A percentile compares a stretch with the other conserved stretches of the same genome.
Evolutionary conservation across 2,329 filamentous ascomycete species (phyloP).

Genomic region (Tricladium varicosporioides): DNA sequence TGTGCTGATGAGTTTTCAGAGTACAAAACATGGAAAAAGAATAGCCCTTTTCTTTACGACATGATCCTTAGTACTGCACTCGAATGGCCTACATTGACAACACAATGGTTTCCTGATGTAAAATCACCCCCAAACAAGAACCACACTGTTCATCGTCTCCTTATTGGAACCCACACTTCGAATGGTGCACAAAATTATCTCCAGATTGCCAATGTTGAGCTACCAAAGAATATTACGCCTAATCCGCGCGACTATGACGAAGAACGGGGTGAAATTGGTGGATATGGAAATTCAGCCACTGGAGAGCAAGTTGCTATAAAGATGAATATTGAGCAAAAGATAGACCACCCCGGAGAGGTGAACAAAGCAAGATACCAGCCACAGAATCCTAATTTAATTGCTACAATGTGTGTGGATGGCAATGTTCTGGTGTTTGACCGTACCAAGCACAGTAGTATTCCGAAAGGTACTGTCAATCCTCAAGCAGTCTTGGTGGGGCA

Average conservation of each 20-base stretch:
- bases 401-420: slow-evolving; percentile 85
- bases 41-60: slow-evolving; percentile 96
- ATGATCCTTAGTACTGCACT: slow-evolving; percentile 93
- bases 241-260: slow-evolving; percentile 88
- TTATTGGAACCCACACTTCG: slow-evolving; percentile 94
- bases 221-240: slow-evolving; percentile 74
- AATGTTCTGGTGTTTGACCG: slow-evolving; percentile 92
- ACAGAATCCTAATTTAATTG: slow-evolving; percentile 95
- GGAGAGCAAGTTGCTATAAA: slow-evolving; percentile 74
- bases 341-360: slow-evolving; percentile 93
- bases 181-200: slow-evolving; percentile 84
- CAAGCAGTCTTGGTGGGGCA: slow-evolving; percentile 87
- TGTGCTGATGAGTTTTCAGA: slow-evolving; percentile 49
- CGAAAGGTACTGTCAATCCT: slow-evolving; percentile 71
- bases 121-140: slow-evolving; percentile 84
- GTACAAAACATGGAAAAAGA: slow-evolving; percentile 99
- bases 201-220: slow-evolving; percentile 90
- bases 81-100: slow-evolving; percentile 95
- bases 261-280: slow-evolving; percentile 87
- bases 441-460: slow-evolving; percentile 83
- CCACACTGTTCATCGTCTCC: slow-evolving; percentile 80
- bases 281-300: slow-evolving; percentile 70
- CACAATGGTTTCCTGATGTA: slow-evolving; percentile 97
- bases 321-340: slow-evolving; percentile 91
- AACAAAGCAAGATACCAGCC: slow-evolving; percentile 99